Evolutionary conservation across 225 moss, liverwort and hornwort species (phyloP).

Genomic region (Ulota crispa): DNA sequence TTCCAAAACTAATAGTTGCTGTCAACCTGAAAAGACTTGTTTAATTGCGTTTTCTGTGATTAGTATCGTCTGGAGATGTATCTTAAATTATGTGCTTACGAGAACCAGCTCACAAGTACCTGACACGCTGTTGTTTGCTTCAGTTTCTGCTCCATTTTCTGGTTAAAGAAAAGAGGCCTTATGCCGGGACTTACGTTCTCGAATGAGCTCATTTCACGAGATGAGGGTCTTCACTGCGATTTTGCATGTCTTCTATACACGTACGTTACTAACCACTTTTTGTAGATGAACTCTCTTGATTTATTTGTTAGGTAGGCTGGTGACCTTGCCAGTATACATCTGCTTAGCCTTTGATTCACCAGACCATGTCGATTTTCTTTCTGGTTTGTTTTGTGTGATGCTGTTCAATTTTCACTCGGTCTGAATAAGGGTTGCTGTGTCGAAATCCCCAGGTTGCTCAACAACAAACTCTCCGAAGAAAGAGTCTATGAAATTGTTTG

Average conservation of each 20-base stretch:
- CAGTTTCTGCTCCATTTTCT: constrained; percentile 97
- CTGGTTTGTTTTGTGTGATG: not conserved
- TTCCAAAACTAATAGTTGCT: not conserved
- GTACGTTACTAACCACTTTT: constrained; percentile 32
- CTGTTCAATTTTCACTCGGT: too few species aligned
- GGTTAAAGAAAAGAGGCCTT: constrained; percentile 87
- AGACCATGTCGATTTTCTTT: too few species aligned
- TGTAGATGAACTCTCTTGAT: not conserved
- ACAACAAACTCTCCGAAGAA: constrained; percentile 70
- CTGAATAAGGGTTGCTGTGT: not conserved
- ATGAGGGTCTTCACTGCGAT: constrained; percentile 93
- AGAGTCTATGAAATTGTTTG: constrained; percentile 75
- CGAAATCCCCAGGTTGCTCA: constrained; percentile 51
- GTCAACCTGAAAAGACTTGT: not conserved
- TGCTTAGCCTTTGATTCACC: not conserved
- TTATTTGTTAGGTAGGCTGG: not conserved
- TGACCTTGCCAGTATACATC: not conserved
- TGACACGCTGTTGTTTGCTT: not conserved
- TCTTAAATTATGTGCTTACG: too few species aligned
- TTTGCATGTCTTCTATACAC: constrained; percentile 90
- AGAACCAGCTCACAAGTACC: not conserved
- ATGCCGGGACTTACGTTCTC: constrained; percentile 98
- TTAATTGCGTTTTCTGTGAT: not conserved
- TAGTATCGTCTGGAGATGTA: not conserved
- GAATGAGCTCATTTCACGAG: constrained; percentile 92